phyloP scores from a whole-genome alignment of 2,329 filamentous ascomycete genomes.

The Colletotrichum melonis region DNA sequence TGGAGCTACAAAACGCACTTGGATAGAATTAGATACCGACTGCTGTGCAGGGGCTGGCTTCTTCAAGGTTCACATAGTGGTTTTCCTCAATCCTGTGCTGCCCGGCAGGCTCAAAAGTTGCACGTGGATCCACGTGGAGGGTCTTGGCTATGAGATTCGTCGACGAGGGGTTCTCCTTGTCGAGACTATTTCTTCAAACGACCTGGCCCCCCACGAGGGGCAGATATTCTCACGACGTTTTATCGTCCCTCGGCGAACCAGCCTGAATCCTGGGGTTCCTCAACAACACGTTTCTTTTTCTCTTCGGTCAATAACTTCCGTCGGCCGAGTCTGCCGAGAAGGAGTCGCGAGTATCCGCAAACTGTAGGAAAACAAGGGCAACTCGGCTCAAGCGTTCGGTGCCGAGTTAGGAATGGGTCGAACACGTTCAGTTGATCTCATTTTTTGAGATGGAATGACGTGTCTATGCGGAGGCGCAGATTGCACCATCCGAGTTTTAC shows the following conservation, averaged over 20 bases:
- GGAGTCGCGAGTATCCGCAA: neutral
- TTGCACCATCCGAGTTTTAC: neutral
- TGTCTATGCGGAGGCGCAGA: neutral
- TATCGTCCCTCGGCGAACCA: neutral
- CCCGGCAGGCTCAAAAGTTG: neutral
- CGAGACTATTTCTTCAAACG: neutral
- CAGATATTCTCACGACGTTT: neutral
- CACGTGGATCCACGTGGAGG: constrained; percentile 27
- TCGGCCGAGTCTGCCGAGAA: neutral
- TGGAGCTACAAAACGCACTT: too few species aligned
- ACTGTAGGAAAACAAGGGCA: neutral
- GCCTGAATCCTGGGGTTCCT: neutral
- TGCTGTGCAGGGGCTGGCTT: neutral
- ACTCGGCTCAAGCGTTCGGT: neutral
- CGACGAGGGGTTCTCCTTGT: neutral
- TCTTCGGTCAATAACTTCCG: neutral
- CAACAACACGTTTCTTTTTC: neutral
- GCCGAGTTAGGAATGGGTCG: neutral
- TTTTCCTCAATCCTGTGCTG: neutral
- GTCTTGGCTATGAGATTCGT: constrained; percentile 8
- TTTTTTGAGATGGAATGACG: neutral
- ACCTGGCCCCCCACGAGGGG: neutral
- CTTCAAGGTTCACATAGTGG: neutral
- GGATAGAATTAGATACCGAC: neutral
- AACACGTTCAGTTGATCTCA: neutral